A percentile compares a stretch with the other conserved stretches of the same genome.
Conservation (phyloP, 352 stramenopile genomes). For the Blastocystis hominis region DNA sequence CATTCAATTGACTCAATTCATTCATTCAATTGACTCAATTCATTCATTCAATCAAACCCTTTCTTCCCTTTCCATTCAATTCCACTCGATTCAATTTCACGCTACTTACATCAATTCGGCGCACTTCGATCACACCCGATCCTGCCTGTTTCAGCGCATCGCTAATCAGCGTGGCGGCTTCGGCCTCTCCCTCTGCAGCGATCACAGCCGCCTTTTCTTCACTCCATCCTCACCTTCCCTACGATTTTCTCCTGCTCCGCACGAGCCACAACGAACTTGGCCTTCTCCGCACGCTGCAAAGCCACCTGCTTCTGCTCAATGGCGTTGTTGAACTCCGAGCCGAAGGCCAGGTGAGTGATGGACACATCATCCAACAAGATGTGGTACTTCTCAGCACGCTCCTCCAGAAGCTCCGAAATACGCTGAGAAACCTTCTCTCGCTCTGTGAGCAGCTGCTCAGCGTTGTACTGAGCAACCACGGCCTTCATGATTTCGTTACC, state of each 20-base stretch:
- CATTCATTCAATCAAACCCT: not conserved
- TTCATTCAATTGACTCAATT: not conserved
- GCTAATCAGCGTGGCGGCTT: constrained; percentile 91
- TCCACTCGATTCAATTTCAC: not conserved
- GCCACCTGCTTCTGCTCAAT: constrained; percentile 99
- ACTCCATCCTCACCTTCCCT: constrained; percentile 61
- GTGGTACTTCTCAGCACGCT: constrained; percentile 89
- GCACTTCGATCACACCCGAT: constrained; percentile 94
- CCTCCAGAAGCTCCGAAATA: constrained; percentile 88
- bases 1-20: not conserved
- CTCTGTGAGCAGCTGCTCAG: constrained; percentile 94
- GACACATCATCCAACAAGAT: constrained; percentile 96
- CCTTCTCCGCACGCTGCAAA: constrained; percentile 94
- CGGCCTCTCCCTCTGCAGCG: constrained; percentile 88
- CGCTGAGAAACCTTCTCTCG: constrained; percentile 76
- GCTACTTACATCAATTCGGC: constrained; percentile 81
- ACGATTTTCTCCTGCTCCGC: constrained; percentile 93
- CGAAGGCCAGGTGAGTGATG: constrained; percentile 98
- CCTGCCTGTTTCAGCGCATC: constrained; percentile 91
- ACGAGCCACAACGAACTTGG: constrained; percentile 95
- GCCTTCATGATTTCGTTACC: constrained; percentile 81
- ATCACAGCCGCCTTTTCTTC: constrained; percentile 75
- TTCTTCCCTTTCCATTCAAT: not conserved
- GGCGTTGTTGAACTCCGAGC: constrained; percentile 92
- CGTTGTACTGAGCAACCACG: constrained; percentile 93